Evolutionary conservation across 345 rosid species (phyloP).

Genomic region (Hevea brasiliensis): DNA sequence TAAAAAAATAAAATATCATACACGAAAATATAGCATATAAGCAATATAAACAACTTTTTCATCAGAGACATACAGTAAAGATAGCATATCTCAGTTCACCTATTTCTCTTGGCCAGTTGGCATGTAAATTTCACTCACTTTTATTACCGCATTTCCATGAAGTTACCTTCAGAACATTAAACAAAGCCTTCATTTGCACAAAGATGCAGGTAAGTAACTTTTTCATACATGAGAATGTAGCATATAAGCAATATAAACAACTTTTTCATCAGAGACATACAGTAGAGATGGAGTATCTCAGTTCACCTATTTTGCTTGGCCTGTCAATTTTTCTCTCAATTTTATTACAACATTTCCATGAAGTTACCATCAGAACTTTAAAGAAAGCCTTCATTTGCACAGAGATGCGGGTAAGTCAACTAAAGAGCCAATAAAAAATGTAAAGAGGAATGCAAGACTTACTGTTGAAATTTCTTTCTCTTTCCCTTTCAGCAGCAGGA

Average conservation of each 20-base stretch:
- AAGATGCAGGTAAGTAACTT: neutral
- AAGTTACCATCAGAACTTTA: constrained; percentile 1
- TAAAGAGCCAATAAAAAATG: constrained; percentile 5
- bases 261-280: neutral
- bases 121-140: constrained; percentile 5
- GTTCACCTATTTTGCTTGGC: neutral
- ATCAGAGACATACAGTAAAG: neutral
- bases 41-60: neutral
- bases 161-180: constrained; percentile 3
- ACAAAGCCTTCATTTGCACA: neutral
- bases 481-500: constrained; percentile 60
- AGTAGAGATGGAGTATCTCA: neutral
- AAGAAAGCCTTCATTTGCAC: neutral
- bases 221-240: too few species aligned
- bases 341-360: neutral
- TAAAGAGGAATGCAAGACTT: constrained; percentile 29
- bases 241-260: neutral
- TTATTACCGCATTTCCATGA: neutral
- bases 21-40: neutral
- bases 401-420: neutral
- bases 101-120: neutral
- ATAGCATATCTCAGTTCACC: neutral
- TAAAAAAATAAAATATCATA: neutral
- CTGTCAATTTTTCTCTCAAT: constrained; percentile 6
- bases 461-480: constrained; percentile 55